These are phyloP conservation scores for Citrullus amarus DNA, from an alignment of 306 rosid genomes.

Conservation along the genomic window DNA sequence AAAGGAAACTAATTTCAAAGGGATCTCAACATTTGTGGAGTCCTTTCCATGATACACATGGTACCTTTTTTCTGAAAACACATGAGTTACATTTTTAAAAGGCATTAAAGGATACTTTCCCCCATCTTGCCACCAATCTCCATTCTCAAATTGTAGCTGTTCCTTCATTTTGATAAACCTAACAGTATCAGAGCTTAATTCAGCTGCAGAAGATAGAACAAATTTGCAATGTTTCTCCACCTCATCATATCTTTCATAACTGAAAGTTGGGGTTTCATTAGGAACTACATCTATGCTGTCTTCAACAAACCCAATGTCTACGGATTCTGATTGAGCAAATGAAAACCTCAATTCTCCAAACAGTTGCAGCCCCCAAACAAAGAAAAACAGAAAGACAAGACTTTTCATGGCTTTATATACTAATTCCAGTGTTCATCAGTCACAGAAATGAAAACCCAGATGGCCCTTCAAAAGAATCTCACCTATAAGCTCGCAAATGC, in stretches of 20 bases:
- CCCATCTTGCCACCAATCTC: slow-evolving; percentile 69
- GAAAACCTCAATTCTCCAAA: background rate
- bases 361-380: background rate
- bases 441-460: background rate
- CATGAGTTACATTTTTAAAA: slow-evolving; percentile 25
- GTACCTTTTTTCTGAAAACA: background rate
- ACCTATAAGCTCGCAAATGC: background rate
- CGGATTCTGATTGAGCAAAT: background rate
- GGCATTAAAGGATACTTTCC: slow-evolving; percentile 68
- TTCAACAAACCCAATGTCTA: background rate
- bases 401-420: background rate
- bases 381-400: background rate
- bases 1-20: slow-evolving; percentile 52
- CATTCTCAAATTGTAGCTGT: slow-evolving; percentile 54
- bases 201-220: slow-evolving; percentile 60
- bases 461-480: background rate
- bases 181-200: slow-evolving; percentile 33
- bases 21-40: slow-evolving; percentile 14
- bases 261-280: slow-evolving; percentile 16
- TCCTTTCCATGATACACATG: background rate
- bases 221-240: slow-evolving; percentile 53
- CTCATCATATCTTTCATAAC: slow-evolving; percentile 57
- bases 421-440: background rate
- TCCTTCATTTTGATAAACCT: slow-evolving; percentile 31
- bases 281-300: background rate